phyloP scores from a whole-genome alignment of 202 grass and related monocot genomes.

The Digitaria exilis region DNA sequence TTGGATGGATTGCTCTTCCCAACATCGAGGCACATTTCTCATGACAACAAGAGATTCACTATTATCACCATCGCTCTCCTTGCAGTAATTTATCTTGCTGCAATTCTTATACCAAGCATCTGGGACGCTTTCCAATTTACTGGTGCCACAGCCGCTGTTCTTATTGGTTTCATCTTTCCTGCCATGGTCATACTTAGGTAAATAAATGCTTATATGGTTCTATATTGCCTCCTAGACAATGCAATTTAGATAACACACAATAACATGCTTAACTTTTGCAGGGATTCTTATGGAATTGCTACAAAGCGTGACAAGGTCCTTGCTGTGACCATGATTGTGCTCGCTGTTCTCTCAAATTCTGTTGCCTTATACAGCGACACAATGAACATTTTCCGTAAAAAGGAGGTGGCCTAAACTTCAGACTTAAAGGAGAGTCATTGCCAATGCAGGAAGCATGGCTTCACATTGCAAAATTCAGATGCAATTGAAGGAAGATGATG shows the following conservation, averaged over 20 bases:
- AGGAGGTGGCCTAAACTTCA: slow-evolving; percentile 64
- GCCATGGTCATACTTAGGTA: slow-evolving; percentile 85
- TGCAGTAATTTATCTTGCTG: slow-evolving; percentile 63
- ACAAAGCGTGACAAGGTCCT: slow-evolving; percentile 71
- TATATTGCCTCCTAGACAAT: neutral
- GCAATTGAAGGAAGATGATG: slow-evolving; percentile 2
- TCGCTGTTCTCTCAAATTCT: slow-evolving; percentile 75
- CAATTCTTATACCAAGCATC: slow-evolving; percentile 91
- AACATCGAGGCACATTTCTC: slow-evolving; percentile 61
- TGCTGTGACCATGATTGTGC: slow-evolving; percentile 75
- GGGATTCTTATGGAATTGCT: slow-evolving; percentile 74
- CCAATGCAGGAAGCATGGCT: slow-evolving; percentile 10
- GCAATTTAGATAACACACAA: neutral
- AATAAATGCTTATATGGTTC: neutral
- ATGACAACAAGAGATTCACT: slow-evolving; percentile 77
- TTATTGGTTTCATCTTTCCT: slow-evolving; percentile 94
- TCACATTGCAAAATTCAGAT: slow-evolving; percentile 2
- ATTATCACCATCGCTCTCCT: slow-evolving; percentile 66
- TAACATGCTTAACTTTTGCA: slow-evolving; percentile 36
- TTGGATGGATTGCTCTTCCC: slow-evolving; percentile 85
- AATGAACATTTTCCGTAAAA: slow-evolving; percentile 58
- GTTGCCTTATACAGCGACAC: slow-evolving; percentile 89
- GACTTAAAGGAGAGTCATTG: neutral
- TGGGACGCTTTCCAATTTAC: slow-evolving; percentile 95
- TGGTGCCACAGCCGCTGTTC: slow-evolving; percentile 78